Evolutionary conservation across 805 yeast genomes (phyloP), one percentile per base, ranked within the genome.

Genomic region (Hanseniaspora meyeri): DNA sequence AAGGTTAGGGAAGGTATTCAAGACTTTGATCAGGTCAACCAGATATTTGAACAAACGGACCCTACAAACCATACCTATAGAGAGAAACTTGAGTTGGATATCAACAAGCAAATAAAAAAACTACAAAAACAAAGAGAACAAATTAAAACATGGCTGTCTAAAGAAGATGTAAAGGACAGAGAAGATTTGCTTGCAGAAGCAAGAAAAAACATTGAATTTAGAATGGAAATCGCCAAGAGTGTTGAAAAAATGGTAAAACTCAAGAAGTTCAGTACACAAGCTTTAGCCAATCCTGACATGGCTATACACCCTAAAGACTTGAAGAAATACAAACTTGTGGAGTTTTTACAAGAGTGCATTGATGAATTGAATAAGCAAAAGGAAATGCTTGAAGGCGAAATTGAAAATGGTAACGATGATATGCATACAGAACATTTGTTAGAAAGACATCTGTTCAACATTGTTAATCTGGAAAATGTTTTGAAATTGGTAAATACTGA

Each of bases 181-280:
- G 86, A 85, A 64, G 78, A 82, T 16, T 68, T 74, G 51, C 73
- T 87, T 60, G 74, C 83, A 57, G 97, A 91, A 64, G 85, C 89
- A 65, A 75, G 93, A 60, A 74, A 77, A 62, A 66, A 80, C 52
- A 85, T 85, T 61, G 84, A 80, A 64, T 73, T 73, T 60, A 93
- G 93, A 59, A 91, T 91, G 98, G 98, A 91, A 70, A 79, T 89
- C 63, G 93, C 91, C 72, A 93, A 93, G 68, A 91, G 88, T 57
- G 87, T 91, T 62, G 98, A 91, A 70, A 87, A 89, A 71, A 81
- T 84, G 60, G 84, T 87, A 79, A 91, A 91, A 72, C 88, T 95
- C 40, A 91, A 91, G 69, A 96, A 95, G 53, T 91, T 87, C 67
- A 82, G 93, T 36, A 88, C 87, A 65, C 97, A 93, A 69, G 97